phyloP scores from a whole-genome alignment of 73 alveolate species.

The Paramecium bursaria region DNA sequence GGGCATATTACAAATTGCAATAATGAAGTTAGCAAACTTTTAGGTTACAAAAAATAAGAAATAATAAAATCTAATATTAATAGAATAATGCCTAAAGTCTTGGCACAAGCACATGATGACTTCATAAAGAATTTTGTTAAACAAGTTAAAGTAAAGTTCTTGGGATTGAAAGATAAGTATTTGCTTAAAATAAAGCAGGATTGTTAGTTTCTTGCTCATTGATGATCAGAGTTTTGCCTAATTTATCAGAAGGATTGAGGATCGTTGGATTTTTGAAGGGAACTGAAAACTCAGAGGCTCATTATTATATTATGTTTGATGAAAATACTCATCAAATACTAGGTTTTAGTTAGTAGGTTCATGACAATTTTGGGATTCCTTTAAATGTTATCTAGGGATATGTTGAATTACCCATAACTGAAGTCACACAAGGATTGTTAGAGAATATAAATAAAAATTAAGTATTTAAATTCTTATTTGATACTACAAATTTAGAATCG shows the following conservation, averaged over 20 bases:
- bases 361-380: constrained; percentile 60
- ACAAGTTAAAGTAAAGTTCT: constrained; percentile 63
- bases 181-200: constrained; percentile 54
- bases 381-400: constrained; percentile 46
- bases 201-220: constrained; percentile 63
- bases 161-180: constrained; percentile 61
- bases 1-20: constrained; percentile 60
- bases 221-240: constrained; percentile 66
- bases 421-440: constrained; percentile 2
- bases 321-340: constrained; percentile 45
- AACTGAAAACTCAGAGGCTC: constrained; percentile 32
- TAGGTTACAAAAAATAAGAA: constrained; percentile 63
- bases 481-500: background rate
- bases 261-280: constrained; percentile 63
- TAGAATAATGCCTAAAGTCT: constrained; percentile 67
- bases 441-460: background rate
- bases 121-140: constrained; percentile 49
- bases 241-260: constrained; percentile 54
- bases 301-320: constrained; percentile 32
- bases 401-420: constrained; percentile 34
- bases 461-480: constrained; percentile 26
- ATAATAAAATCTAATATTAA: constrained; percentile 49
- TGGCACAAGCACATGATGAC: constrained; percentile 66
- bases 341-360: constrained; percentile 53
- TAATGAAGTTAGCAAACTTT: constrained; percentile 45